Evolutionary conservation across 2,329 filamentous ascomycete species (phyloP), one percentile per base, ranked within the genome.

Genomic region (Chrysoporthe austroafricana): DNA sequence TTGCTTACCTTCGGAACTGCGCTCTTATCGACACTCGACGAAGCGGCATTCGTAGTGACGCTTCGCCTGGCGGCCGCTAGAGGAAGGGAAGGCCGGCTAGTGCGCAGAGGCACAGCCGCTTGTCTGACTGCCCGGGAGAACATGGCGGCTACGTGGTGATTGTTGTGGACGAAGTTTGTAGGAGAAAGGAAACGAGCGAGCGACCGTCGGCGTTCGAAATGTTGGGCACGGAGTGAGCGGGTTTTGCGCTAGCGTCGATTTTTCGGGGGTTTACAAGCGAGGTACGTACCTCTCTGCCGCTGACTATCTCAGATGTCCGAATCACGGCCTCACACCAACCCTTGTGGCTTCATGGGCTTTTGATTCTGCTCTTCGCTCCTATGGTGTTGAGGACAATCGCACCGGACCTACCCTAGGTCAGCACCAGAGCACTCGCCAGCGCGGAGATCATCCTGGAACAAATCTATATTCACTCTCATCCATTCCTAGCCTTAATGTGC

Each of bases 41-140:
- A 95, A 73, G 96, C 96, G 73, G 96, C 96, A 83, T 98, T 91
- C 73, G 96, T 98, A 74, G 96, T 99, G 77, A 99, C 96, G 74
- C 88, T 88, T 79, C 95, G 89, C 79, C 88, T 84, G 74, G 85
- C 83, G 71, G 80, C 78, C 71, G 81, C 80, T 67, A 80, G 76
- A 69, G 84, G 77, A 67, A 79, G 76, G 64, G 81, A 78, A 72
- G 79, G 78, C 71, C 81, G 79, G 75, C 81, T 76, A 69, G 76
- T 77, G 77, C 84, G 83, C 80, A 91, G 78, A 76, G 88, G 85
- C 79, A 85, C 84, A 61, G 63, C 63, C 76, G 86, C 85, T 79
- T 87, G 85, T 82, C 88, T 85, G 78, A 91, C 82, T 79, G 88
- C 84, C 83, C 89, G 86, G 77, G 90, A 91, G 81, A 93, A 88